A percentile compares a stretch with the other conserved stretches of the same genome.
phyloP scores from a whole-genome alignment of 2,329 filamentous ascomycete genomes.

The Colletotrichum euphorbiae region DNA sequence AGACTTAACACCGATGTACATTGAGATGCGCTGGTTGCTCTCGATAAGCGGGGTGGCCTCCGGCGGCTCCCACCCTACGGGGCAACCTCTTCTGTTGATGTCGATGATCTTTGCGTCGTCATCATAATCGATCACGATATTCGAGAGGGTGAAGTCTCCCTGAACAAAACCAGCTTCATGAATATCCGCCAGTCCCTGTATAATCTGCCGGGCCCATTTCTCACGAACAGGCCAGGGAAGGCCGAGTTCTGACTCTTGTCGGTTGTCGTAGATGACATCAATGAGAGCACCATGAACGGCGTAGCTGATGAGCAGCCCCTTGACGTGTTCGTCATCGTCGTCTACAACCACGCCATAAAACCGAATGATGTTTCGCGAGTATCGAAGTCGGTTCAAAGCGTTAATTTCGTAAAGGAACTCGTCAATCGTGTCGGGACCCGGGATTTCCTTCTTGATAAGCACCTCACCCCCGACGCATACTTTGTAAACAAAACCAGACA shows the following conservation, averaged over 20 bases:
- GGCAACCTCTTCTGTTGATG: constrained; percentile 96
- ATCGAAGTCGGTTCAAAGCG: constrained; percentile 82
- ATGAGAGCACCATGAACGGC: constrained; percentile 89
- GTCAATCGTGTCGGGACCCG: constrained; percentile 92
- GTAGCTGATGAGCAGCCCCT: constrained; percentile 89
- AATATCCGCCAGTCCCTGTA: constrained; percentile 89
- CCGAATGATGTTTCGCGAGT: constrained; percentile 81
- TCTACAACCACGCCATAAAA: constrained; percentile 92
- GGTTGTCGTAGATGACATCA: constrained; percentile 87
- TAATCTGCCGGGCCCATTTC: constrained; percentile 91
- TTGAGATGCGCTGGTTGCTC: constrained; percentile 88
- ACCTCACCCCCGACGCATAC: constrained; percentile 75
- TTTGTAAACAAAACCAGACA: constrained; percentile 98
- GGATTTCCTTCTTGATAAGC: constrained; percentile 98
- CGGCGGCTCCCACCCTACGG: constrained; percentile 96
- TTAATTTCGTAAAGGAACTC: constrained; percentile 99
- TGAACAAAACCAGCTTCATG: constrained; percentile 97
- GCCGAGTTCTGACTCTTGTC: constrained; percentile 65
- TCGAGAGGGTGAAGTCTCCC: constrained; percentile 96
- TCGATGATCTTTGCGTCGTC: constrained; percentile 97
- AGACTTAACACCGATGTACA: constrained; percentile 98
- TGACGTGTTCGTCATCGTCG: constrained; percentile 77
- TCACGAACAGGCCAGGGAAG: constrained; percentile 79
- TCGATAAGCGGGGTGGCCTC: constrained; percentile 89
- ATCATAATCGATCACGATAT: constrained; percentile 89